Evolutionary conservation across 306 rosid genomes (phyloP).

Genomic region (Trifolium repens): DNA sequence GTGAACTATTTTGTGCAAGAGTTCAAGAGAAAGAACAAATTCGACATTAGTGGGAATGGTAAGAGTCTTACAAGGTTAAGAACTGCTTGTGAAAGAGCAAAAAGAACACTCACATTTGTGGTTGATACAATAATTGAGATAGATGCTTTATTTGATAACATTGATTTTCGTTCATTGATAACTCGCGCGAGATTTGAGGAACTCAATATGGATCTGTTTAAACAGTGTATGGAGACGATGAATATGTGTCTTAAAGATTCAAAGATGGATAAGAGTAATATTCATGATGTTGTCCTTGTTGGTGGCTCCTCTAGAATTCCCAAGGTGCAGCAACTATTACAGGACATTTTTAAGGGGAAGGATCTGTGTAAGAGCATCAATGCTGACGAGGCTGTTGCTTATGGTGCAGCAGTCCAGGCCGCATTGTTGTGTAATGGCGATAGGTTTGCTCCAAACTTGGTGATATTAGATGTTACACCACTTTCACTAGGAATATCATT

Average conservation of each 20-base stretch:
- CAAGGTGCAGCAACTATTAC: background rate
- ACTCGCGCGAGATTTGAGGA: background rate
- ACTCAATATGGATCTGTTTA: background rate
- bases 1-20: too few species aligned
- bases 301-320: background rate
- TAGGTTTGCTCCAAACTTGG: background rate
- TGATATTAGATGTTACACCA: background rate
- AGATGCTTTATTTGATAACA: background rate
- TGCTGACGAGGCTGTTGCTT: background rate
- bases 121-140: background rate
- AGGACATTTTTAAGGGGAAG: background rate
- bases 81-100: background rate
- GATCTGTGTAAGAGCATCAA: background rate
- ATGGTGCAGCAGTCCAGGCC: background rate
- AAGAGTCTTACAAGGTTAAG: background rate
- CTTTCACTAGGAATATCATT: background rate
- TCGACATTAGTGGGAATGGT: too few species aligned
- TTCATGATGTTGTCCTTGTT: background rate
- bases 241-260: background rate
- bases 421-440: background rate
- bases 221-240: background rate
- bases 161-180: background rate
- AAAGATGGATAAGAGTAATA: background rate
- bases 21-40: too few species aligned
- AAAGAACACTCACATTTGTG: background rate